Conservation (phyloP, 352 stramenopile genomes). For the Phytophthora pistaciae region DNA sequence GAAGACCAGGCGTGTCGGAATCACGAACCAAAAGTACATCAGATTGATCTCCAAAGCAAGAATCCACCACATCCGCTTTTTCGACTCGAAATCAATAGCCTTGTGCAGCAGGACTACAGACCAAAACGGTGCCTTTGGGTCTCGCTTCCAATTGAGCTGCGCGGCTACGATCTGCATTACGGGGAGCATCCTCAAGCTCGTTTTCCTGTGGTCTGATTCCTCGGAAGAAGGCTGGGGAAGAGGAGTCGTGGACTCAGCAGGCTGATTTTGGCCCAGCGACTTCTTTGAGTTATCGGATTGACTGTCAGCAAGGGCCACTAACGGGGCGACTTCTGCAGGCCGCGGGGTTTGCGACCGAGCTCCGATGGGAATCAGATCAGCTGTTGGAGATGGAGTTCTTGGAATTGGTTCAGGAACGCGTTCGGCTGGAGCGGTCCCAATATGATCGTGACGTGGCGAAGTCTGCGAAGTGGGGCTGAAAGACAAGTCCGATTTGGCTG, state of each 20-base stretch:
- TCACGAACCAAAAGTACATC: conserved; percentile 67
- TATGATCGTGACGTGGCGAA: background rate
- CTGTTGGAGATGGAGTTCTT: background rate
- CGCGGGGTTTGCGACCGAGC: background rate
- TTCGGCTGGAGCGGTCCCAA: background rate
- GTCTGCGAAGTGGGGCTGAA: background rate
- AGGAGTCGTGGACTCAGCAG: background rate
- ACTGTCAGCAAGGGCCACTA: background rate
- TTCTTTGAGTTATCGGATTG: conserved; percentile 1
- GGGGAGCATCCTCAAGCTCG: conserved; percentile 33
- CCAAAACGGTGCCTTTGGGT: conserved; percentile 35
- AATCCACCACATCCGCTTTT: conserved; percentile 58
- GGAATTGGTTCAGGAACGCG: background rate
- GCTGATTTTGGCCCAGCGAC: conserved; percentile 9
- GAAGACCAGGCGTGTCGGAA: conserved; percentile 57
- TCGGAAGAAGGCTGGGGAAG: background rate
- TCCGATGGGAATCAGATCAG: background rate
- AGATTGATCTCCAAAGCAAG: conserved; percentile 50
- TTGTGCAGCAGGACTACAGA: conserved; percentile 40
- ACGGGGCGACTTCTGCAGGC: background rate
- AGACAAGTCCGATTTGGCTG: conserved; percentile 4
- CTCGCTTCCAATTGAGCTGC: conserved; percentile 23
- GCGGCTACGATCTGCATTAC: conserved; percentile 33
- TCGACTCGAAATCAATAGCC: conserved; percentile 54
- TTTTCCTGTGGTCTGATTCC: conserved; percentile 6